Evolutionary conservation across 805 yeast genomes (phyloP), one percentile per base, ranked within the genome.

Genomic region (Isabelozyma heimii): DNA sequence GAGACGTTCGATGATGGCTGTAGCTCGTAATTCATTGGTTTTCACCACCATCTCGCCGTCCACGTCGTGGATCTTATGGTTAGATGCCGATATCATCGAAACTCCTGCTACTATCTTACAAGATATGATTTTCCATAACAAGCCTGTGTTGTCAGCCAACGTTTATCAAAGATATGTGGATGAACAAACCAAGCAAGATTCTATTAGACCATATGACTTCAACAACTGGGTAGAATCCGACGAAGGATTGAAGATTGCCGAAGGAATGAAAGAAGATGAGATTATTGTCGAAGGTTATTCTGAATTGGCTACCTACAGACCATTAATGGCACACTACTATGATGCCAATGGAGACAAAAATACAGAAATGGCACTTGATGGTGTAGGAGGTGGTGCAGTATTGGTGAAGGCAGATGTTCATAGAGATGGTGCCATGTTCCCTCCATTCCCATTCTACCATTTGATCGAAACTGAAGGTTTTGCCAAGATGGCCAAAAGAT

Each of bases 381-480:
- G 99, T 65, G 98, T 94, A 49, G 99, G 99, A 47, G 98, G 97
- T 53, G 96, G 97, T 17, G 96, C 97, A 40, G 84, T 96, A 30
- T 67, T 94, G 70, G 99, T 94, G 28, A 90, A 92, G 64, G 96
- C 97, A 9, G 97, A 91, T 57, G 99, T 94, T 47, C 99, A 94
- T 70, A 81, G 99, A 66, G 99, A 94, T 67, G 99, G 99, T 45
- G 98, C 98, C 47, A 92, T 94, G 97, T 94, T 94, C 82, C 99
- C 99, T 14, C 89, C 95, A 44, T 94, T 94, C 82, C 94, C 99
- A 51, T 94, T 94, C 76, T 91, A 92, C 67, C 96, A 94, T 67
- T 78, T 94, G 67, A 91, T 94, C 54, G 99, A 94, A 74, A 91
- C 97, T 8, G 99, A 94, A 71, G 99, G 99, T 14, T 94, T 94